Evolutionary conservation across 164 flowering plant species (phyloP).

Genomic region (Santalum album): DNA sequence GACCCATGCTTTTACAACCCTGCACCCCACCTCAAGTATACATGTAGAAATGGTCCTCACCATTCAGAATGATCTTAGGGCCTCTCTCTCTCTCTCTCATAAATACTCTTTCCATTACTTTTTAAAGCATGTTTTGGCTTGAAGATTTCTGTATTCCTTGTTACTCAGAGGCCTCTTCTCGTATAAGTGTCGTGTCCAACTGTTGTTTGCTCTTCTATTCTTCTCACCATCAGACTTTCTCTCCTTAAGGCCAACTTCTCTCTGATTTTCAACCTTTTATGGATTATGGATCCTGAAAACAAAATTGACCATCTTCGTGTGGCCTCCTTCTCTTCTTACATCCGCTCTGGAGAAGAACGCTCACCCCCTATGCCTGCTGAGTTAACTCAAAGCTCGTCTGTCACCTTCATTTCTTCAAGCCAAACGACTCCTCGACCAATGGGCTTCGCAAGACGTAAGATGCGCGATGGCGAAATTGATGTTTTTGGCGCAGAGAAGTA

Average conservation of each 20-base stretch:
- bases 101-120: neutral
- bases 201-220: neutral
- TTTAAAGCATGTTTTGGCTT: neutral
- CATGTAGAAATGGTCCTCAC: neutral
- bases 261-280: too few species aligned
- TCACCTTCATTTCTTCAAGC: constrained; percentile 7
- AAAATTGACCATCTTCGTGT: constrained; percentile 14
- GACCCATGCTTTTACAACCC: too few species aligned
- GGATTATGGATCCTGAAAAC: constrained; percentile 13
- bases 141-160: neutral
- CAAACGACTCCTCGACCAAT: constrained; percentile 4
- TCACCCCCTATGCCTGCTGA: constrained; percentile 15
- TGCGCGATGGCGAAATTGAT: constrained; percentile 27
- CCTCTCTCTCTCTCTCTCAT: neutral
- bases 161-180: neutral
- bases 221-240: neutral
- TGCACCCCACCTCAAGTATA: too few species aligned
- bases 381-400: constrained; percentile 8
- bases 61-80: neutral
- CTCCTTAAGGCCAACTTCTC: neutral
- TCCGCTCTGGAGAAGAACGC: constrained; percentile 17
- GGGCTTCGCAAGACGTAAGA: constrained; percentile 5
- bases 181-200: neutral
- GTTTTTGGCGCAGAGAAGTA: constrained; percentile 54
- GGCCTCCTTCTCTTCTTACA: constrained; percentile 39